Evolutionary conservation across 2,329 filamentous ascomycete species (phyloP), one percentile per base, ranked within the genome.

Genomic region (Neospermospora avenae): DNA sequence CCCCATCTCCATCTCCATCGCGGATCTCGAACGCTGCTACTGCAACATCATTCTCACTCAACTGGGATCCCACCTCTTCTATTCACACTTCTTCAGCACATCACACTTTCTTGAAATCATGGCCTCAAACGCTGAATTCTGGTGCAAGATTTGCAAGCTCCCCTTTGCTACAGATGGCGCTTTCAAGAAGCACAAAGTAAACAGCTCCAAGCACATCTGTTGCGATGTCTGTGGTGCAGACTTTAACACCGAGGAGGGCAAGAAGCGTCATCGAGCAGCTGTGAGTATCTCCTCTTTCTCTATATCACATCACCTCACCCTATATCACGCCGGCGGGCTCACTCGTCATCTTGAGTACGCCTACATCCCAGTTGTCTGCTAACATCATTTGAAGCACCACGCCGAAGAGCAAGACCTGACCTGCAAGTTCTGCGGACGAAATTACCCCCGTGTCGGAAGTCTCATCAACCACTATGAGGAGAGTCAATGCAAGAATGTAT

Each of bases 381-480:
- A 10, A 41, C n/a, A 4, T 2, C 24, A 6, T 3, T 24, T 41
- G 16, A 39, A 69, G 67, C 56, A 61, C 14, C 67, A 69, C 35
- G 22, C 59, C 14, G 52, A 52, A 6, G 59, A 66, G 16, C 66
- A 70, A 37, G 35, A 65, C 14, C 42, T 70, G 11, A 34, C 42
- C 6, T 70, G 68, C 49, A 59, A 45, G 4, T 57, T 41, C 4
- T 70, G 68, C 35, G 8, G 37, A 7, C 58, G 44, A n/a, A 41
- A 37, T 10, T 70, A 69, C 42, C 59, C 44, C 8, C 60, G 65
- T n/a, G 57, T 68, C 22, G 67, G 66, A 14, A 60, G 62, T 16
- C 41, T 70, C 11, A 60, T 69, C 13, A 44, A 55, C 13, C 68
- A 70, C 28, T 57, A 67, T 16, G 68, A 70, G 51, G 22, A 49